Base-by-base conservation (phyloP, 495 filamentous ascomycete species). In the Penicillium atrosanguineum region DNA sequence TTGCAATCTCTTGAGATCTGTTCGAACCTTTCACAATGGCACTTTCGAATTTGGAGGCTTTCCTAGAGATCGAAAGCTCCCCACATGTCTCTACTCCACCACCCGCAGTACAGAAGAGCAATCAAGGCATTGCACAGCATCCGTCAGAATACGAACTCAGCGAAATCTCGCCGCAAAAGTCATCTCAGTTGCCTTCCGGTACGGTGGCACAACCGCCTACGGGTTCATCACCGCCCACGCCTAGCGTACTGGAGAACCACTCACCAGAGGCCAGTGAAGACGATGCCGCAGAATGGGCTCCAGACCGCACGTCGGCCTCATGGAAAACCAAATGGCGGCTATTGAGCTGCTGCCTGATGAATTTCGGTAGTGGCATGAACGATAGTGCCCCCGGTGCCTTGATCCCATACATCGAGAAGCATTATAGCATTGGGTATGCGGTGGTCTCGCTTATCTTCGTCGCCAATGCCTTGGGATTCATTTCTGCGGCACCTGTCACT, bases 391-490 rank as follows among this genome's bases (percentile, higher is more conserved):
- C 86, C 4, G 89, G 88, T 60, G 86, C 87, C 28, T 59, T 92
- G 41, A 85, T 92, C 58, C 88, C 88, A 1, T 86, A 87, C 55
- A 85, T 93, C 58, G 87, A 91, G 70, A 77, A 75, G 16, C 56
- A 86, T 51, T 93, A 91, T 61, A 49, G 71, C 44, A 87, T 92
- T 46, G 84, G 82, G 47, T 91, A 91, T 54, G 83, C 86, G 6
- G 62, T 88, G 20, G 85, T 91, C 21, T 90, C 89, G 11, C 69
- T 91, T 7, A 85, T 95, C 60, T 94, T 92, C 74, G 79, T 96
- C 23, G 77, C 84, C 38, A 89, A 88, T 56, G 89, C 90, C 0
- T 46, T 87, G 15, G 90, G 90, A 19, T 95, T 90, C 72, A 84
- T 91, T 60, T 60, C 77, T 40, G 87, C 86, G 4, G 88, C 88